Evolutionary conservation across 2,329 filamentous ascomycete genomes (phyloP), one percentile per base, ranked within the genome.

Genomic region (Fusarium domesticum): DNA sequence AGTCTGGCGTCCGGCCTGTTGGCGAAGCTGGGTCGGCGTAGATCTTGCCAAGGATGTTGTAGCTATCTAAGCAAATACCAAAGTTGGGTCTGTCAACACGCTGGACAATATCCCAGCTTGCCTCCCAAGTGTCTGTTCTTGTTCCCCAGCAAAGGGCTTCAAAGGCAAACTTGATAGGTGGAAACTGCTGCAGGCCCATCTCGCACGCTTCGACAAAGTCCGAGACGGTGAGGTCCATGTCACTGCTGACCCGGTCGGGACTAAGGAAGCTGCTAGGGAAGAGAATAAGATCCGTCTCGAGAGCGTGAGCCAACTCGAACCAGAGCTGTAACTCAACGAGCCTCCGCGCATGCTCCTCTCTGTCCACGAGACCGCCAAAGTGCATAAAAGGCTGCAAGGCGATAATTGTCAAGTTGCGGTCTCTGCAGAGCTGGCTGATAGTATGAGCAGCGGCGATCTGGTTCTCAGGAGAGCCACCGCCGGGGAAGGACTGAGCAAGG

Each of bases 341-440:
- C 4, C 81, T 72, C 18, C 71, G 65, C 2, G 67, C 65, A 57
- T 87, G 84, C 46, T 77, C 71, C 14, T 65, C 56, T 8, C 84
- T 73, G 64, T 89, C 81, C 6, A 82, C 48, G 0, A 90, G 73
- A 1, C 87, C 88, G 54, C 91, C 88, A 66, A 86, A 90, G 67
- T 89, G 80, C 70, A 80, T 78, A 62, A 92, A 91, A 0, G 88
- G 88, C 59, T 89, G 87, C 1, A 91, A 74, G 49, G 81, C 84
- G 53, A 89, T 73, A 54, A 89, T 53, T 11, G 48, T 25, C 5
- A 89, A 73, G 23, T 62, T 64, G 18, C 80, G 72, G 3, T 71
- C 68, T 18, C 72, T 64, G 65, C 83, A 87, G 34, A 89, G 72
- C 0, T 67, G 59, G 18, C 72, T 72, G 46, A 87, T 76, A 37